phyloP scores from a whole-genome alignment of 345 rosid species.

The Salix caprea region DNA sequence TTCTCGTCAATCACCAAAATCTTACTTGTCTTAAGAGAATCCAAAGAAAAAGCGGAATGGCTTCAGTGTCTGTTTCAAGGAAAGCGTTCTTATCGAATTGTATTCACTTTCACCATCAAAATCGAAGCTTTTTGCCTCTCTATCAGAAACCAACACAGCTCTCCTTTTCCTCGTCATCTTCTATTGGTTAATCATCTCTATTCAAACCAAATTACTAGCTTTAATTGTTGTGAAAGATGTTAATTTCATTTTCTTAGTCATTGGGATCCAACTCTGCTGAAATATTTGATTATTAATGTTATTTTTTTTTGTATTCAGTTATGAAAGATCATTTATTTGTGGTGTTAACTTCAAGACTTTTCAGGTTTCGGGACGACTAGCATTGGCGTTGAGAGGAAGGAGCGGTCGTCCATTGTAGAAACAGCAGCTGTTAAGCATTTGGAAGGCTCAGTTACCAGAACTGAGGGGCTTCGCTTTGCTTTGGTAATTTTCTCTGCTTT shows the following conservation, averaged over 20 bases:
- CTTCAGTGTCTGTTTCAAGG: background rate
- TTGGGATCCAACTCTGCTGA: background rate
- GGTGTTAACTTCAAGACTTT: background rate
- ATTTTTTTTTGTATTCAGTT: background rate
- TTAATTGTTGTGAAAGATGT: background rate
- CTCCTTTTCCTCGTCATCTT: conserved; percentile 2
- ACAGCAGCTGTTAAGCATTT: conserved; percentile 60
- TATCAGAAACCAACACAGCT: background rate
- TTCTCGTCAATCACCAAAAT: background rate
- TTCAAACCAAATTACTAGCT: background rate
- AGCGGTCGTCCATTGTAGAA: conserved; percentile 33
- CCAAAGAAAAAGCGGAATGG: background rate
- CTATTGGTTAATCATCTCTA: background rate
- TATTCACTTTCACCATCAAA: background rate
- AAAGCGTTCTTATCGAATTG: background rate
- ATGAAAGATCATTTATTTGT: background rate
- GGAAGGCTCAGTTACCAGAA: conserved; percentile 56
- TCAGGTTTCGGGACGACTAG: background rate
- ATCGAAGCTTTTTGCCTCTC: background rate
- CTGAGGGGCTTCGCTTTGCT: conserved; percentile 82
- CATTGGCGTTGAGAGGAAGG: conserved; percentile 7
- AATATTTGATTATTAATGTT: background rate
- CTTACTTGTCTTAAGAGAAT: background rate
- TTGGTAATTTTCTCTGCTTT: conserved; percentile 44
- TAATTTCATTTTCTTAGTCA: background rate